Conservation (phyloP, 1,284 basidiomycete species). For the Trichosporon sp. region DNA sequence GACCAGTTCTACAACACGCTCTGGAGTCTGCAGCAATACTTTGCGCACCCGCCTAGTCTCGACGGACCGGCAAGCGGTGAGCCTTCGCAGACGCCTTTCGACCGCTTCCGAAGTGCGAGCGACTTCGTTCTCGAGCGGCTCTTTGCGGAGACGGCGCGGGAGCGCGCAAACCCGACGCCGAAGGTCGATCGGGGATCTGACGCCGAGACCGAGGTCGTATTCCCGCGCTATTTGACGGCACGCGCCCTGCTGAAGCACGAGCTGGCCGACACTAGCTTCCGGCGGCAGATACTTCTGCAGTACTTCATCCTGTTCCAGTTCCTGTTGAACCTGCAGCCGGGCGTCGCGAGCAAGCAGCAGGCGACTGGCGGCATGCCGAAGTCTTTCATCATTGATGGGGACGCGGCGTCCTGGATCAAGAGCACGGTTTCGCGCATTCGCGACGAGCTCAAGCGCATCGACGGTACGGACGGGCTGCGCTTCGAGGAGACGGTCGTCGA, state of each 20-base stretch:
- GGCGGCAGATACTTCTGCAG: conserved; percentile 47
- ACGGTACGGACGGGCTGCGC: conserved; percentile 27
- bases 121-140: conserved; percentile 41
- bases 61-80: conserved; percentile 30
- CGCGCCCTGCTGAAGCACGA: conserved; percentile 43
- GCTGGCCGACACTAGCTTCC: conserved; percentile 41
- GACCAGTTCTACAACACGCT: conserved; percentile 45
- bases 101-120: conserved; percentile 35
- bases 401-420: conserved; percentile 35
- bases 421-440: conserved; percentile 28
- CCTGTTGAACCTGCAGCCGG: conserved; percentile 41
- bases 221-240: conserved; percentile 46
- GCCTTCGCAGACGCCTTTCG: conserved; percentile 31
- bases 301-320: conserved; percentile 49
- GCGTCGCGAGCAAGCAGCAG: conserved; percentile 37
- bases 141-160: conserved; percentile 34
- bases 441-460: conserved; percentile 38
- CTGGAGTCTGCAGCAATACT: conserved; percentile 48
- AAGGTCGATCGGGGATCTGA: conserved; percentile 24
- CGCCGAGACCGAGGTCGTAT: conserved; percentile 29
- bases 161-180: conserved; percentile 31
- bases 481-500: conserved; percentile 37
- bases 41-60: conserved; percentile 43
- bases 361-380: conserved; percentile 46
- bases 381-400: conserved; percentile 37